Conservation (phyloP, 345 rosid genomes). For the Salix exigua region DNA sequence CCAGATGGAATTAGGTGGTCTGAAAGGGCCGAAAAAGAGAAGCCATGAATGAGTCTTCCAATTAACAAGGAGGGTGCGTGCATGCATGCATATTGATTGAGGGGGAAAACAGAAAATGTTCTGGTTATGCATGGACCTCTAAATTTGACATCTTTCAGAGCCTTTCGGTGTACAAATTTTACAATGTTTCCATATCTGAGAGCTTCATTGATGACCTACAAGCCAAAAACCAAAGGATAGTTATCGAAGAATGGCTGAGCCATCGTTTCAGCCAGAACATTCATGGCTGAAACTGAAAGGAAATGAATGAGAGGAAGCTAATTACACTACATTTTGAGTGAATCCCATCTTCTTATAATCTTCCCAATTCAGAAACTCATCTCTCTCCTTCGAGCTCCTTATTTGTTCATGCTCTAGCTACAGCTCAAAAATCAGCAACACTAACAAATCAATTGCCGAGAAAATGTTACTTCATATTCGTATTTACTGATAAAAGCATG, state of each 20-base stretch:
- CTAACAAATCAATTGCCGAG: neutral
- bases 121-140: conserved; percentile 28
- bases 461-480: too few relatives aligned
- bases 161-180: conserved; percentile 61
- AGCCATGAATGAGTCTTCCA: neutral
- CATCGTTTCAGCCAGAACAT: conserved; percentile 1
- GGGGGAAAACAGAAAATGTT: neutral
- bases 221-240: neutral
- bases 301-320: neutral
- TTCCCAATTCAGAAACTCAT: conserved; percentile 47
- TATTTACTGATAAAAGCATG: too few relatives aligned
- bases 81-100: conserved; percentile 22
- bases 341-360: conserved; percentile 48
- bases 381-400: conserved; percentile 35
- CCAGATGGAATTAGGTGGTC: conserved; percentile 50
- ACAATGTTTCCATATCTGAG: conserved; percentile 52
- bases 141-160: conserved; percentile 51
- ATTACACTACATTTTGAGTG: conserved; percentile 37
- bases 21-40: conserved; percentile 10
- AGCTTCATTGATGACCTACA: conserved; percentile 56
- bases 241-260: neutral
- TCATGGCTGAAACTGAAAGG: neutral
- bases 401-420: conserved; percentile 43
- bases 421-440: neutral
- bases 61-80: conserved; percentile 5